phyloP scores from a whole-genome alignment of 371 early-diverging fungal genomes.

The Zychaea mexicana region DNA sequence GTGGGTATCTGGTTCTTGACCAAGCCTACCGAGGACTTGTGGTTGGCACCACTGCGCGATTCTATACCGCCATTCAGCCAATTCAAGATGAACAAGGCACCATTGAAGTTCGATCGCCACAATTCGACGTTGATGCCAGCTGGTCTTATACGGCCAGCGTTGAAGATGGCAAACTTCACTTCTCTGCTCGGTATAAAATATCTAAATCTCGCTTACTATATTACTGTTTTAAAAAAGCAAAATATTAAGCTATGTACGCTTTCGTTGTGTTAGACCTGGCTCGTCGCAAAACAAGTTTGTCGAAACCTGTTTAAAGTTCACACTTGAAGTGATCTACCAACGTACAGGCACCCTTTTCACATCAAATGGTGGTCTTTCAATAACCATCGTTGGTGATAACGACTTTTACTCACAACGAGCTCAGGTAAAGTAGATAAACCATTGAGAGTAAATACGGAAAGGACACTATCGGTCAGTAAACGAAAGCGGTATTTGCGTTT shows the following conservation, averaged over 20 bases:
- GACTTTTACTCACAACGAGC: conserved; percentile 94
- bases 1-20: conserved; percentile 96
- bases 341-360: background rate
- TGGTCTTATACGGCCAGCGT: conserved; percentile 60
- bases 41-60: conserved; percentile 81
- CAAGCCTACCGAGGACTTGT: conserved; percentile 80
- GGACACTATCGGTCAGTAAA: too few species aligned
- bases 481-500: too few species aligned
- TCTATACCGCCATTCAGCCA: conserved; percentile 70
- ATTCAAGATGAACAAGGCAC: conserved; percentile 5
- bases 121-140: conserved; percentile 62
- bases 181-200: conserved; percentile 23
- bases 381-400: conserved; percentile 85
- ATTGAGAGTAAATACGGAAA: too few species aligned
- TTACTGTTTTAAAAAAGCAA: background rate
- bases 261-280: conserved; percentile 10
- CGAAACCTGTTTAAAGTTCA: conserved; percentile 33
- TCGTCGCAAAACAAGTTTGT: conserved; percentile 39
- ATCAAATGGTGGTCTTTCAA: conserved; percentile 56
- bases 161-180: conserved; percentile 16
- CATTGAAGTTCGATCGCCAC: conserved; percentile 68
- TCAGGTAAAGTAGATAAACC: too few species aligned
- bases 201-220: background rate
- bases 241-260: too few species aligned
- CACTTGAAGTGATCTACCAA: conserved; percentile 37